Conservation (phyloP, 73 alveolate genomes). For the Paramecium pentaurelia region DNA sequence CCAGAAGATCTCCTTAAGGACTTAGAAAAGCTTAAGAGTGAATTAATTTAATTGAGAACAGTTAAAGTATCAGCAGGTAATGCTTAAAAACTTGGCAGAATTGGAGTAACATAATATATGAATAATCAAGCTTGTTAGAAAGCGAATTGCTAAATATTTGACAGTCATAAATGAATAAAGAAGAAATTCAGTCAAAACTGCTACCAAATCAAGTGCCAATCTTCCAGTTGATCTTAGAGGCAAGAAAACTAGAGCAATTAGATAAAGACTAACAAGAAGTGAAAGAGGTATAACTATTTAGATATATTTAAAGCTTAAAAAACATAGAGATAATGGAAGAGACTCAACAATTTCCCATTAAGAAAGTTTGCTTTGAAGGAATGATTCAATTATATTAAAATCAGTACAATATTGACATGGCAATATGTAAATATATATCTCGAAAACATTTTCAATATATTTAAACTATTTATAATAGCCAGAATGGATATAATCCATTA, state of each 20-base stretch:
- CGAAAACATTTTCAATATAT: not conserved
- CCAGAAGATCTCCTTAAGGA: not conserved
- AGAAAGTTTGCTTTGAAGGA: conserved; percentile 32
- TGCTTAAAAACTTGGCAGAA: conserved; percentile 21
- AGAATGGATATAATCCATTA: not conserved
- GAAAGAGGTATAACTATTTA: not conserved
- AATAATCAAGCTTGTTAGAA: conserved; percentile 23
- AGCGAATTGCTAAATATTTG: conserved; percentile 27
- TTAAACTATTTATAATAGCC: not conserved
- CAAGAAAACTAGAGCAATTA: conserved; percentile 9
- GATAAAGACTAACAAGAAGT: not conserved
- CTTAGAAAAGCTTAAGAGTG: not conserved
- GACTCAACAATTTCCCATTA: conserved; percentile 19
- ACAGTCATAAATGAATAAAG: conserved; percentile 11
- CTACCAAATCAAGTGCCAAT: not conserved
- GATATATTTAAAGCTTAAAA: conserved; percentile 1
- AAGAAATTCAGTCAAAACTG: not conserved
- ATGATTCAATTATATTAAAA: not conserved
- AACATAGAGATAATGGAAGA: conserved; percentile 47
- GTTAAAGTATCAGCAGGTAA: conserved; percentile 22
- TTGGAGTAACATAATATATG: not conserved
- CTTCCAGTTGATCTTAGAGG: conserved; percentile 19
- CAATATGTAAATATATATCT: not conserved
- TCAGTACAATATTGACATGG: not conserved
- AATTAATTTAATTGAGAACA: not conserved